A percentile compares a stretch with the other conserved stretches of the same genome.
These are phyloP conservation scores for Azolla pinnata DNA, from an alignment of 75 land plant species.

Conservation along the genomic window DNA sequence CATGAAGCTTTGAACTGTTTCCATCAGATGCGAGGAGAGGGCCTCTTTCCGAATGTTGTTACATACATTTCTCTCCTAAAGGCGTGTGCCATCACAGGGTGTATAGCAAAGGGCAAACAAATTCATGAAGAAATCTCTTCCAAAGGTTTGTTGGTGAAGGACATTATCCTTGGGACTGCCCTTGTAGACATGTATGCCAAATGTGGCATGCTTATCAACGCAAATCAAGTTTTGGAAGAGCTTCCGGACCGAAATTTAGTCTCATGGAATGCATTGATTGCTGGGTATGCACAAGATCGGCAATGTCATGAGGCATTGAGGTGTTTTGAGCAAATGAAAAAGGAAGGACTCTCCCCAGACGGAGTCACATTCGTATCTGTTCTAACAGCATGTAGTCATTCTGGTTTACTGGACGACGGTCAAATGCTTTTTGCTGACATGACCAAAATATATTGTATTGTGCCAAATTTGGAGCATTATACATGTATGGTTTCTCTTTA, in stretches of 20 bases:
- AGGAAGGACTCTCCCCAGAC: conserved; percentile 2
- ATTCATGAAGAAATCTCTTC: conserved; percentile 9
- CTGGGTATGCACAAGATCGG: conserved; percentile 12
- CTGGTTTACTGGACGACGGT: conserved; percentile 9
- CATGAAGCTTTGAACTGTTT: conserved; percentile 5
- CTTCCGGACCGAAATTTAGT: conserved; percentile 1
- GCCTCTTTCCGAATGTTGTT: conserved; percentile 2
- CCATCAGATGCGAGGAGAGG: conserved; percentile 9
- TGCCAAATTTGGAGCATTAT: conserved; percentile 7
- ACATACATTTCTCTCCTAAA: conserved; percentile 7
- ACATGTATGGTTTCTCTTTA: conserved; percentile 14
- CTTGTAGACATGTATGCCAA: conserved; percentile 24
- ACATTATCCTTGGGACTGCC: conserved; percentile 3
- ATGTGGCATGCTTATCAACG: conserved; percentile 11
- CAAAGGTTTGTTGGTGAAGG: not conserved
- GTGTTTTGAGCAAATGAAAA: conserved; percentile 8
- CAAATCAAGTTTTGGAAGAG: conserved; percentile 6
- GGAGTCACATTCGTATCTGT: conserved; percentile 3
- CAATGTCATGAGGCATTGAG: conserved; percentile 5
- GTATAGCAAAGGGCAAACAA: conserved; percentile 4
- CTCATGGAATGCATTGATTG: conserved; percentile 18
- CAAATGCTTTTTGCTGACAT: conserved; percentile 1
- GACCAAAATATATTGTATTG: conserved; percentile 1
- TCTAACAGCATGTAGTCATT: conserved; percentile 6
- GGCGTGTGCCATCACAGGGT: conserved; percentile 10